Evolutionary conservation across 169 alveolate genomes (phyloP), one percentile per base, ranked within the genome.

Genomic region (Babesia ovata): DNA sequence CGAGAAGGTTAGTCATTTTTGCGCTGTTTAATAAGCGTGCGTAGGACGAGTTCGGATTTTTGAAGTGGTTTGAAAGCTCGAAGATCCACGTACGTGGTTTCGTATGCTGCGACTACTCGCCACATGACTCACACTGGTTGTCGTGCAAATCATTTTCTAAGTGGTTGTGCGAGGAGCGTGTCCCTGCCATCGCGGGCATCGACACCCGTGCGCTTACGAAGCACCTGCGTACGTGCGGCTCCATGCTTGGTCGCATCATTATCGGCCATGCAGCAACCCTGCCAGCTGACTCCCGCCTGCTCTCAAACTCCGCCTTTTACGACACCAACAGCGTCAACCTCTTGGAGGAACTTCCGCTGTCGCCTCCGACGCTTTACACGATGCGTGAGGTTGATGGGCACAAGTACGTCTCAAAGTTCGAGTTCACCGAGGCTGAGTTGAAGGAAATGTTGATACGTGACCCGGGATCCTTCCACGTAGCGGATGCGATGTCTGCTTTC

Each of bases 171-270:
- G 63, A 33, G 57, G 70, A 84, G 69, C 45, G 69, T 44, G 79
- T 90, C 24, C 88, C 91, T 1, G 93, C 84, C 2, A 86, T 86
- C n/a, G 75, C 92, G 26, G 95, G 94, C 0, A 90, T 93, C 54
- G 97, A 93, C 82, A 93, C 97, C 21, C 83, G 97, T 8, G 94
- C 94, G 13, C 69, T 93, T 66, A 93, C 97, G 42, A 93, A 92
- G 79, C 91, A 79, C 54, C 72, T 93, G 28, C 92, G 95, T 44
- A 79, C 83, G 33, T 29, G 62, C 39, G 97, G 97, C 4, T 70
- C 94, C 36, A 81, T 86, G 87, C 71, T 90, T 63, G 96, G 94
- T 26, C 90, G 87, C 75, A 71, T 93, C 28, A 86, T 91, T 14
- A 65, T 86, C 9, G 75, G 83, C 36, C 63, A 71, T 49, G 90